Percentiles rank a stretch among this genome's conserved stretches.
phyloP scores from a whole-genome alignment of 495 filamentous ascomycete species.

The Lentithecium fluviatile region DNA sequence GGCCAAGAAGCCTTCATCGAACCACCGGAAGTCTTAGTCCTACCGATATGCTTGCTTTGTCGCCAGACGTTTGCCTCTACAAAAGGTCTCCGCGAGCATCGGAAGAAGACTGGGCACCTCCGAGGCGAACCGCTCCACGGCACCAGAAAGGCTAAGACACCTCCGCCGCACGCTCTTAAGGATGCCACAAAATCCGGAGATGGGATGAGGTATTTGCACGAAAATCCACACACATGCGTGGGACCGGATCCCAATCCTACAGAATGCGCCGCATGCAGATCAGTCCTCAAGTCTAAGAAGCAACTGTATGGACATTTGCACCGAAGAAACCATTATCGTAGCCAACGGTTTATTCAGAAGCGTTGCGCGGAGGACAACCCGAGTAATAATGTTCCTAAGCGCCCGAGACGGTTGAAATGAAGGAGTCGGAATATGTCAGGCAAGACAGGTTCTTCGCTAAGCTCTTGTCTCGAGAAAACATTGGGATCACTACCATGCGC shows the following conservation, averaged over 20 bases:
- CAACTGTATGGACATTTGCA: background rate
- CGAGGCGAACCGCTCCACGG: background rate
- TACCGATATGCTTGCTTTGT: background rate
- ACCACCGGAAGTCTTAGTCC: too few species aligned
- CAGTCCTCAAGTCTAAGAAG: background rate
- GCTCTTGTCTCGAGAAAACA: too few species aligned
- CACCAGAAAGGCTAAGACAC: background rate
- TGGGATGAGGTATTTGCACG: background rate
- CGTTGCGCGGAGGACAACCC: background rate
- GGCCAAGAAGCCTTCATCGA: background rate
- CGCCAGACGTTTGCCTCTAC: background rate
- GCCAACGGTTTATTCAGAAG: background rate
- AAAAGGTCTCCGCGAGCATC: slow-evolving; percentile 1
- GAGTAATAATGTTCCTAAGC: background rate
- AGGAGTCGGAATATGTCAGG: too few species aligned
- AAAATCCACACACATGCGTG: background rate
- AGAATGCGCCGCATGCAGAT: background rate
- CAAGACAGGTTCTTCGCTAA: too few species aligned
- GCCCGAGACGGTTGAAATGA: background rate
- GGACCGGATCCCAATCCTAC: background rate
- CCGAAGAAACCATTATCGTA: background rate
- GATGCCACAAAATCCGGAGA: background rate
- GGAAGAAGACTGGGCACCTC: background rate
- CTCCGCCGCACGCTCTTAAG: background rate
- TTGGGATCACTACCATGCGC: too few species aligned